phyloP scores from a whole-genome alignment of 805 yeast genomes.

The Schwanniomyces vanrijiae region DNA sequence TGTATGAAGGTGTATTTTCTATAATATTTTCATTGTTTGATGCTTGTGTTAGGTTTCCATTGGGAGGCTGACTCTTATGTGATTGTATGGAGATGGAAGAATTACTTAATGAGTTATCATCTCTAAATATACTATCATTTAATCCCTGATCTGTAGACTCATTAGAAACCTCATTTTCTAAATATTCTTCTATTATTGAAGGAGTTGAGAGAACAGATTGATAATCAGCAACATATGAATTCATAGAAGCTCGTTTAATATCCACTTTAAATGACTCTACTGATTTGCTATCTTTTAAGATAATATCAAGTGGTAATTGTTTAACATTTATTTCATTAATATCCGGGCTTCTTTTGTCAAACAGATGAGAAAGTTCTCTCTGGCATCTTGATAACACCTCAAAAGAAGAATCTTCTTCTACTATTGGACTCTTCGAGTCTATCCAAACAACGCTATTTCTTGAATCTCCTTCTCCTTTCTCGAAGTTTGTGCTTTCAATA shows the following conservation, averaged over 20 bases:
- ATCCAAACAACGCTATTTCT: conserved; percentile 22
- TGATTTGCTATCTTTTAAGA: conserved; percentile 22
- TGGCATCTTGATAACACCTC: neutral
- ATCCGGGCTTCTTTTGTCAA: neutral
- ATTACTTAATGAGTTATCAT: neutral
- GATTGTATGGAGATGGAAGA: neutral
- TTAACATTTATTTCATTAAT: conserved; percentile 6
- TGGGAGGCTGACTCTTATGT: neutral
- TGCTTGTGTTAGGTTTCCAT: neutral
- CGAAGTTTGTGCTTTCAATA: conserved; percentile 25
- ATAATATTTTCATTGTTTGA: neutral
- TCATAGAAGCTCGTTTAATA: conserved; percentile 6
- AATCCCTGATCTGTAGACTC: neutral
- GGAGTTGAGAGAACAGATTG: neutral
- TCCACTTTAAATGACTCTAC: conserved; percentile 26
- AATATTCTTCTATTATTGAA: neutral
- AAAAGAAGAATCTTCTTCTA: neutral
- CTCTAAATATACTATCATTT: neutral
- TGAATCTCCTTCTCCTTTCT: conserved; percentile 8
- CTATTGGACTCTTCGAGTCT: conserved; percentile 13
- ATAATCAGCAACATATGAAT: neutral
- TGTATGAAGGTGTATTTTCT: neutral
- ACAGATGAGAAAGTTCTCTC: neutral
- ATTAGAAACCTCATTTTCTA: neutral
- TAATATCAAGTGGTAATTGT: conserved; percentile 18